phyloP scores from a whole-genome alignment of 129 eudicot genomes.

The Ambrosia trifida region DNA sequence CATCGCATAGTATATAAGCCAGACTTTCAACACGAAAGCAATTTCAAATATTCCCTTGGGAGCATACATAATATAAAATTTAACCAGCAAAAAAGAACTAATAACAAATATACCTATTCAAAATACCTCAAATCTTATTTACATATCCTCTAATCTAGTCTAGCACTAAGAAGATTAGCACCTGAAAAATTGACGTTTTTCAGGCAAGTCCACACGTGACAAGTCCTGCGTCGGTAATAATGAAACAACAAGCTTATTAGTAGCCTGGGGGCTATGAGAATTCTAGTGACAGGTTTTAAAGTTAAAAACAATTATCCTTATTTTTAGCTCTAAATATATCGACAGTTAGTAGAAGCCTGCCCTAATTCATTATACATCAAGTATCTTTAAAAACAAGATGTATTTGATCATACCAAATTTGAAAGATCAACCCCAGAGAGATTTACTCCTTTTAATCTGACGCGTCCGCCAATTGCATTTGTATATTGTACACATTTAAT shows the following conservation, averaged over 20 bases:
- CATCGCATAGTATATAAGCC: too few species aligned
- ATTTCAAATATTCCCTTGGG: not conserved
- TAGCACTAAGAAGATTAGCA: conserved; percentile 91
- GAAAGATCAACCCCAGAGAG: conserved; percentile 34
- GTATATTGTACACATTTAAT: conserved; percentile 90
- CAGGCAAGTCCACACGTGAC: conserved; percentile 86
- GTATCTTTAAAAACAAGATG: conserved; percentile 1
- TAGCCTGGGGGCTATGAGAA: too few species aligned
- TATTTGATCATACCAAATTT: conserved; percentile 62
- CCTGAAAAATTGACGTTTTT: conserved; percentile 89
- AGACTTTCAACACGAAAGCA: too few species aligned
- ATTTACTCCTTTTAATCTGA: conserved; percentile 86
- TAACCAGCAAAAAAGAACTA: too few species aligned
- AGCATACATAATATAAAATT: too few species aligned
- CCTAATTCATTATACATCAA: not conserved
- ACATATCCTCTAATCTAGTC: conserved; percentile 66
- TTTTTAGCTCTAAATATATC: not conserved
- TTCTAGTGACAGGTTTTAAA: too few species aligned
- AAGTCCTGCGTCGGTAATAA: conserved; percentile 64
- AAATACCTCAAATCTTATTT: too few species aligned
- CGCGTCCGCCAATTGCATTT: conserved; percentile 26
- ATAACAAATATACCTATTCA: conserved; percentile 19
- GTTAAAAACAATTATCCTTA: not conserved
- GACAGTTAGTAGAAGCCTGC: not conserved
- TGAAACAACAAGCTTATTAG: not conserved